phyloP scores from a whole-genome alignment of 2,329 filamentous ascomycete genomes.

The Nemania sp. region DNA sequence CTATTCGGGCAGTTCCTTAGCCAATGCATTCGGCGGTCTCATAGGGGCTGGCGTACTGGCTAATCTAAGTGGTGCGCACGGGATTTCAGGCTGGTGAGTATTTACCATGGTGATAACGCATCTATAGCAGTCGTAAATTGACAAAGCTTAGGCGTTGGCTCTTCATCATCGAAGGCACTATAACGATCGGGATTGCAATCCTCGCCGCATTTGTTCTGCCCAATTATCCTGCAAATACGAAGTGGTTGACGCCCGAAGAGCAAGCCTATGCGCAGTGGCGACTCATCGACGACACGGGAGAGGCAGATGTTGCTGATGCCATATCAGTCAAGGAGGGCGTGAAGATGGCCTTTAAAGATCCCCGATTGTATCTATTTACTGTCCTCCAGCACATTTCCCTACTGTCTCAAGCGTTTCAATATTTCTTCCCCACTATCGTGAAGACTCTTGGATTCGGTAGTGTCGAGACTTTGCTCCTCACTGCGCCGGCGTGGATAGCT shows the following conservation, averaged over 20 bases:
- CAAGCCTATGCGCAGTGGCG: conserved; percentile 57
- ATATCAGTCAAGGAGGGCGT: conserved; percentile 49
- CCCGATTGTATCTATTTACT: conserved; percentile 56
- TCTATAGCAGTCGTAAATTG: neutral
- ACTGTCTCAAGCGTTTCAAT: conserved; percentile 61
- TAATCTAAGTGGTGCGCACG: conserved; percentile 43
- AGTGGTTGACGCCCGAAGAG: conserved; percentile 55
- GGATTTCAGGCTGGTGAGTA: conserved; percentile 44
- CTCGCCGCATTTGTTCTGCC: conserved; percentile 47
- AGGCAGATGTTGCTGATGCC: conserved; percentile 46
- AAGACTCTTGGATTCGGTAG: conserved; percentile 61
- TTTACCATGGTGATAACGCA: neutral
- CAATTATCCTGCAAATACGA: conserved; percentile 56
- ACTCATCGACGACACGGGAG: conserved; percentile 52
- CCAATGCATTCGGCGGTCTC: conserved; percentile 56
- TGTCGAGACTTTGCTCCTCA: conserved; percentile 60
- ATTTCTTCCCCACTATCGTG: conserved; percentile 68
- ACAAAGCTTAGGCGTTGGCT: conserved; percentile 38
- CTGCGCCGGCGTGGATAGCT: conserved; percentile 57
- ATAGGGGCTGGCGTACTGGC: conserved; percentile 54
- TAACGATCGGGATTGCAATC: conserved; percentile 44
- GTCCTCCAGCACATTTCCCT: conserved; percentile 57
- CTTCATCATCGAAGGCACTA: conserved; percentile 47
- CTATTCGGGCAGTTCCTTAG: conserved; percentile 51
- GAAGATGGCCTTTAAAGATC: conserved; percentile 52